Conservation (phyloP, 1,139 yeast species). For the Debaryomyces singareniensis region DNA sequence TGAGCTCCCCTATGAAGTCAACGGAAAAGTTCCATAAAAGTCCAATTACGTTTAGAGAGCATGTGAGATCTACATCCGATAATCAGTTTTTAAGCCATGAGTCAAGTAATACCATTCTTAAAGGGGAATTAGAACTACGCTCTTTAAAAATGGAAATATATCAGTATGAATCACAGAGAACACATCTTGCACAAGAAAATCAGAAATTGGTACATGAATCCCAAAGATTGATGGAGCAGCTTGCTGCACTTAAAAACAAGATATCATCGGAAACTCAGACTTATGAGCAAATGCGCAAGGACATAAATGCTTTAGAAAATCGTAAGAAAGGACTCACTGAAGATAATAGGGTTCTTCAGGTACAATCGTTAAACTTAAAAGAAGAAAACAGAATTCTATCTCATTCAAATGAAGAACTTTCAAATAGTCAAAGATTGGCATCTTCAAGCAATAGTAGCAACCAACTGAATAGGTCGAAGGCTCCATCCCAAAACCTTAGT, state of each 20-base stretch:
- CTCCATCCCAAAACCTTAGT: neutral
- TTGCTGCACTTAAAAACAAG: conserved; percentile 19
- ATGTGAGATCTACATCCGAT: conserved; percentile 35
- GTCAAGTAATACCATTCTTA: neutral
- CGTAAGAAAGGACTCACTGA: conserved; percentile 20
- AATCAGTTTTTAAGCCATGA: conserved; percentile 19
- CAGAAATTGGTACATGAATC: conserved; percentile 25
- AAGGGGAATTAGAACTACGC: conserved; percentile 27
- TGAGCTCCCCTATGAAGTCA: conserved; percentile 13
- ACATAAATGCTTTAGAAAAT: conserved; percentile 22
- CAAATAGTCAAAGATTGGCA: neutral
- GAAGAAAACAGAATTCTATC: conserved; percentile 20
- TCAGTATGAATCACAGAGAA: conserved; percentile 27
- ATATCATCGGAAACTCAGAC: conserved; percentile 17
- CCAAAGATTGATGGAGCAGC: conserved; percentile 18
- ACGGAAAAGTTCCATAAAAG: conserved; percentile 4
- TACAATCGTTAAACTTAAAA: too few relatives aligned
- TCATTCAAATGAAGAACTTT: conserved; percentile 2
- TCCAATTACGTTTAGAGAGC: conserved; percentile 13
- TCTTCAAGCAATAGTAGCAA: neutral
- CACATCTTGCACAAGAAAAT: conserved; percentile 22
- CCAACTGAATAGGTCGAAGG: too few relatives aligned
- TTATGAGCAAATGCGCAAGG: conserved; percentile 22
- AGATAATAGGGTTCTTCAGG: conserved; percentile 18
- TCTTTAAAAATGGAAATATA: conserved; percentile 35